Conservation (phyloP, 2,329 filamentous ascomycete species). For the Periglandula ipomoeae region DNA sequence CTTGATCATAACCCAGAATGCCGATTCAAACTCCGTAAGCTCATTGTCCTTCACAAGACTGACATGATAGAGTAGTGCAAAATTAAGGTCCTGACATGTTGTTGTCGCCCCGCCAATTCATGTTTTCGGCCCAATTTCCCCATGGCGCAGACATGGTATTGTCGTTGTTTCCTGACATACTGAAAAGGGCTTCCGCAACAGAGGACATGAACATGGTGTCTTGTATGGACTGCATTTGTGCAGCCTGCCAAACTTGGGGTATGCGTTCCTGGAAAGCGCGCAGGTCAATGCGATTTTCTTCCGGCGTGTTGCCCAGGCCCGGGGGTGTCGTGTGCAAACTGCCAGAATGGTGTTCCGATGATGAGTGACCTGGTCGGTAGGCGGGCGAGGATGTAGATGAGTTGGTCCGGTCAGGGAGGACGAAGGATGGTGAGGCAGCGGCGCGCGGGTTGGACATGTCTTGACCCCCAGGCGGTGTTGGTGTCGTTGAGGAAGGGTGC, state of each 20-base stretch:
- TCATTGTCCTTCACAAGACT: no score
- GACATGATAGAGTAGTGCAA: no score
- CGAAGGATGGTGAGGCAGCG: conserved; percentile 4
- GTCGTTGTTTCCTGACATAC: neutral
- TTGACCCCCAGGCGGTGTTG: no score
- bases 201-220: conserved; percentile 20
- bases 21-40: no score
- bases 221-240: conserved; percentile 14
- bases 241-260: conserved; percentile 20
- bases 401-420: conserved; percentile 23
- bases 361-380: no score
- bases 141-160: neutral
- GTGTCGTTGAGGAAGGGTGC: no score
- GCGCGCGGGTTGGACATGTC: no score
- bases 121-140: conserved; percentile 17
- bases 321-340: conserved; percentile 22
- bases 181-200: conserved; percentile 15
- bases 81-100: no score
- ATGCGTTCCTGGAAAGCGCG: conserved; percentile 24
- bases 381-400: conserved; percentile 24
- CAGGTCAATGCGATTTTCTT: conserved; percentile 26
- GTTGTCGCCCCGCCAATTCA: conserved; percentile 2
- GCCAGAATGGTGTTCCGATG: conserved; percentile 11
- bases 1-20: no score
- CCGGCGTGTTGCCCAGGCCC: conserved; percentile 26